A percentile compares a stretch with the other conserved stretches of the same genome.
Evolutionary conservation across 805 yeast species (phyloP).

Genomic region (Teunomyces tritomae): DNA sequence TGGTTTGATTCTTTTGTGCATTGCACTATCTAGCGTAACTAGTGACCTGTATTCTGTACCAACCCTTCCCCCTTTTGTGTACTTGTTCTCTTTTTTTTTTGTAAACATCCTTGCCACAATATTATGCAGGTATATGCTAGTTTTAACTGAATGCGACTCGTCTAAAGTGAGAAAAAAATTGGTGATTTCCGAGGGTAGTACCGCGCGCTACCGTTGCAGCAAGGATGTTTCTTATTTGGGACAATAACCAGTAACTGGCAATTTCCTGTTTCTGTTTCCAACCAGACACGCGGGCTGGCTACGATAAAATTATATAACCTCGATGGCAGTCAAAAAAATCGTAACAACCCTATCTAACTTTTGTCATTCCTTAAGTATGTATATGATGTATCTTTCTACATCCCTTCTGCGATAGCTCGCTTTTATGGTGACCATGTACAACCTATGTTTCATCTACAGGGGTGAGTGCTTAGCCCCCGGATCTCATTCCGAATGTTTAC

Average conservation of each 20-base stretch:
- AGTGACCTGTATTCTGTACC: too few relatives aligned
- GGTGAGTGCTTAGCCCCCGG: background rate
- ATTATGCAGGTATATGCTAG: background rate
- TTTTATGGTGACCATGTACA: background rate
- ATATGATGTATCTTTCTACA: background rate
- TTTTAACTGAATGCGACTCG: too few relatives aligned
- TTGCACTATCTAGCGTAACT: too few relatives aligned
- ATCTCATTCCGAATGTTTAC: background rate
- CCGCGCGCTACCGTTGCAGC: background rate
- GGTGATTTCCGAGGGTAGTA: background rate
- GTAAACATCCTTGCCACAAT: background rate
- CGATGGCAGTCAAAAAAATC: background rate
- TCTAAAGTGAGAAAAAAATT: too few relatives aligned
- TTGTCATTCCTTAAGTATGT: constrained; percentile 3
- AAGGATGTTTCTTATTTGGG: background rate
- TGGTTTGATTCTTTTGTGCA: background rate
- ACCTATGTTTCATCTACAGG: background rate
- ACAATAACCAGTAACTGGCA: background rate
- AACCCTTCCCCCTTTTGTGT: background rate
- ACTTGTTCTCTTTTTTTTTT: background rate
- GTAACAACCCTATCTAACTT: background rate
- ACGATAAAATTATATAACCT: background rate
- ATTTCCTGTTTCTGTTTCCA: background rate
- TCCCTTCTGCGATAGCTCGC: background rate
- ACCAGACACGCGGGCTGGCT: background rate